Conservation (phyloP, 108 stramenopile species). For the Hondaea fermentalgiana region DNA sequence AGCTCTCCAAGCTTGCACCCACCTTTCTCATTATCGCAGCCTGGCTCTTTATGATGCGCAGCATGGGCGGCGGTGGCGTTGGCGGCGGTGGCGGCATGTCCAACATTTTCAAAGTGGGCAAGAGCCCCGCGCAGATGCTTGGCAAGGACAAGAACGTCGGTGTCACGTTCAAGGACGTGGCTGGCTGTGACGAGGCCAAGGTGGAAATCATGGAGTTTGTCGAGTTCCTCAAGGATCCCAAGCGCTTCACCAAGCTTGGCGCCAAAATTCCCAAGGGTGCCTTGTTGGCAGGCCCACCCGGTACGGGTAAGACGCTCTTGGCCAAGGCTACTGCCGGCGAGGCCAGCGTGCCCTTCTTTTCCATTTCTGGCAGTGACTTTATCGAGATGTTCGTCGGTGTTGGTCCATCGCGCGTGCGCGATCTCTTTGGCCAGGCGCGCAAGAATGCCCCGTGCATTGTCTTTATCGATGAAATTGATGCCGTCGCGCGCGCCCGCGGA, state of each 20-base stretch:
- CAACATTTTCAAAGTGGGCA: constrained; percentile 67
- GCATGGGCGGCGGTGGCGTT: constrained; percentile 62
- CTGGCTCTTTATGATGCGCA: constrained; percentile 63
- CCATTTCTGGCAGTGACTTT: constrained; percentile 89
- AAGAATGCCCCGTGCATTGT: constrained; percentile 86
- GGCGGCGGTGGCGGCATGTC: constrained; percentile 59
- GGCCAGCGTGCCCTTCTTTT: constrained; percentile 87
- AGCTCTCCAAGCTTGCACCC: constrained; percentile 64
- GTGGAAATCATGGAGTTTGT: constrained; percentile 98
- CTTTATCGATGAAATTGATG: constrained; percentile 98
- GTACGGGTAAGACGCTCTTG: constrained; percentile 91
- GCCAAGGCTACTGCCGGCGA: constrained; percentile 99
- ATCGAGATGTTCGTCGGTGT: constrained; percentile 99
- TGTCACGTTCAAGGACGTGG: constrained; percentile 88
- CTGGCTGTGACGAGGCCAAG: constrained; percentile 96
- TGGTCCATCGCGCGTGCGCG: constrained; percentile 89
- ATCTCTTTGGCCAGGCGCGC: constrained; percentile 88
- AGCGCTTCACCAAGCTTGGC: constrained; percentile 79
- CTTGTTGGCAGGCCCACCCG: constrained; percentile 83
- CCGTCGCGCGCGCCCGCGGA: constrained; percentile 88
- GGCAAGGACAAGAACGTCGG: constrained; percentile 67
- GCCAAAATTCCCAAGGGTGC: constrained; percentile 96
- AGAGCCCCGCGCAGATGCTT: constrained; percentile 61
- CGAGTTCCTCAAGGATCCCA: constrained; percentile 79
- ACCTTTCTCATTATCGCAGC: constrained; percentile 67